phyloP scores from a whole-genome alignment of 495 filamentous ascomycete genomes.

The Aspergillus homomorphus region DNA sequence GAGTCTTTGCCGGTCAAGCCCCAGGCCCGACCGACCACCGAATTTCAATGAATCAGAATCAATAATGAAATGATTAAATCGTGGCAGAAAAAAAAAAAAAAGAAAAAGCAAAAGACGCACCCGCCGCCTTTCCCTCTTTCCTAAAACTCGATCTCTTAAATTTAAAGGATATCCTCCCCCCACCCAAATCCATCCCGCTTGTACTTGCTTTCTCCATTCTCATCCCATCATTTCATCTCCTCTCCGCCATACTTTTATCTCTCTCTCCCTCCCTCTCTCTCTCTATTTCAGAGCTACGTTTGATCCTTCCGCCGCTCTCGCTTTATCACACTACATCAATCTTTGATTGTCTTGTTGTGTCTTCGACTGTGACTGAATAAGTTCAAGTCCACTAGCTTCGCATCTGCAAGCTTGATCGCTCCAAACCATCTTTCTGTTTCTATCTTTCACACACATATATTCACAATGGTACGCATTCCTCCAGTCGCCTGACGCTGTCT shows the following conservation, averaged over 20 bases:
- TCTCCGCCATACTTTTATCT: not conserved
- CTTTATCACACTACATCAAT: slow-evolving; percentile 10
- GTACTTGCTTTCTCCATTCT: slow-evolving; percentile 20
- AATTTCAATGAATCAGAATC: not conserved
- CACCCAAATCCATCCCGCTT: slow-evolving; percentile 18
- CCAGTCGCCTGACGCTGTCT: slow-evolving; percentile 5
- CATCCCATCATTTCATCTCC: not conserved
- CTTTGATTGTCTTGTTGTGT: slow-evolving; percentile 16
- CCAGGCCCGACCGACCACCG: not conserved
- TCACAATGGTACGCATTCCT: slow-evolving; percentile 16
- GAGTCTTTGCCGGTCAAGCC: not conserved
- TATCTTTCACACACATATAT: slow-evolving; percentile 10
- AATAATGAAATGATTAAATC: not conserved
- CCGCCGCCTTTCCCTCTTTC: slow-evolving; percentile 5
- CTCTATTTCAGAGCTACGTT: slow-evolving; percentile 5
- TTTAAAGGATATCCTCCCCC: slow-evolving; percentile 19
- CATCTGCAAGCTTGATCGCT: slow-evolving; percentile 3
- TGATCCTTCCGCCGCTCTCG: slow-evolving; percentile 11
- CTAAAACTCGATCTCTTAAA: slow-evolving; percentile 17
- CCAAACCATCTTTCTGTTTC: slow-evolving; percentile 24
- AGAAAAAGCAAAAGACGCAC: slow-evolving; percentile 4
- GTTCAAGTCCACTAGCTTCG: slow-evolving; percentile 8
- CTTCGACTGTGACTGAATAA: not conserved
- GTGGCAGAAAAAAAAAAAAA: slow-evolving; percentile 19
- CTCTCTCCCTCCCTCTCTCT: slow-evolving; percentile 12